Conservation (phyloP, 108 stramenopile genomes). For the Nitzschia sp. region DNA sequence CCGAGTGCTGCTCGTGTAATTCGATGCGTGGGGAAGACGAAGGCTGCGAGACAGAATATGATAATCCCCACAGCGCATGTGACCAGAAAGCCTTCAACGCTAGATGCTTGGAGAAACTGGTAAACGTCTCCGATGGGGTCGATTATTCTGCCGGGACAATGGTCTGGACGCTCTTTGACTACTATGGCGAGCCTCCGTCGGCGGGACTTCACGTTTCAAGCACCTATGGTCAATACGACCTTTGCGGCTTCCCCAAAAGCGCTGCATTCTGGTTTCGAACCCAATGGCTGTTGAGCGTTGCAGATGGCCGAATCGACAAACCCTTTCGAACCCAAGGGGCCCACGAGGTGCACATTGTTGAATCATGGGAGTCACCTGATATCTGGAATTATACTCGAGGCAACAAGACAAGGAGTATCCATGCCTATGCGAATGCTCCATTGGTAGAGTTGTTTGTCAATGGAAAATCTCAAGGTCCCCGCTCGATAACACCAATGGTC, state of each 20-base stretch:
- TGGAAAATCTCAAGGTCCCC: conserved; percentile 25
- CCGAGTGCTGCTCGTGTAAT: conserved; percentile 40
- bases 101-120: conserved; percentile 31
- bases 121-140: conserved; percentile 34
- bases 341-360: conserved; percentile 37
- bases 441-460: conserved; percentile 38
- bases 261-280: conserved; percentile 43
- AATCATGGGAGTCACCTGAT: conserved; percentile 43
- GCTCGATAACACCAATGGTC: conserved; percentile 14
- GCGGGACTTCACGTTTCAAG: conserved; percentile 30
- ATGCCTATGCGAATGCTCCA: conserved; percentile 43
- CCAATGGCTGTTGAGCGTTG: conserved; percentile 34
- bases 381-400: conserved; percentile 33
- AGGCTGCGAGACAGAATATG: conserved; percentile 34
- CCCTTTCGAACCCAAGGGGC: conserved; percentile 14
- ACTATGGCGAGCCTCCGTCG: conserved; percentile 45
- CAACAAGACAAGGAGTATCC: conserved; percentile 27
- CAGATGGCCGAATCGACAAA: conserved; percentile 20
- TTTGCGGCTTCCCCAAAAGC: conserved; percentile 39
- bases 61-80: conserved; percentile 34
- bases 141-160: conserved; percentile 42
- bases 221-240: conserved; percentile 41
- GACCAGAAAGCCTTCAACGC: conserved; percentile 39
- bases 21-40: conserved; percentile 41
- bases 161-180: conserved; percentile 48